Evolutionary conservation across 1,284 basidiomycete species (phyloP), one percentile per base, ranked within the genome.

Genomic region (Rhodotorula glutinis): DNA sequence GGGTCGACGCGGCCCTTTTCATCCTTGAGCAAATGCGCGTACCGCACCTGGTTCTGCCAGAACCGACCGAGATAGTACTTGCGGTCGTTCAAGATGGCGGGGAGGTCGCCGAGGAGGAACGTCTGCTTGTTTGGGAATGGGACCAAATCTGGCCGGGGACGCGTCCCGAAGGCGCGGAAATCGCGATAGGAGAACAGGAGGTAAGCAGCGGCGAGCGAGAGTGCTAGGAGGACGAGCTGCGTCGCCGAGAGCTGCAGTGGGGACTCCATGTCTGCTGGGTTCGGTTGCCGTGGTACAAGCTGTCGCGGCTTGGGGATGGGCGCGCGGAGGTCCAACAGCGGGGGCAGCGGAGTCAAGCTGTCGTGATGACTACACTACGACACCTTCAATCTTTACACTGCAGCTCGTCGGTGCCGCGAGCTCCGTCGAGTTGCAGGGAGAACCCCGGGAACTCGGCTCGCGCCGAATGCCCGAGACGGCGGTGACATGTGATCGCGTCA

Each of bases 41-140:
- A 3, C 21, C 30, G 11, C 25, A 10, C 13, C 19, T 27, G 52
- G 27, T 41, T n/a, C 13, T 59, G 40, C 43, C 58, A 27, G 53
- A 66, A 62, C n/a, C 59, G 57, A 29, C 62, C 67, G 44, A 60
- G 49, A 7, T 29, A 44, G n/a, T 57, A 33, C 29, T 69, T 57
- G 19, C 55, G 41, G n/a, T 53, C 27, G 17, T 27, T 23, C 38
- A 60, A 17, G 16, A 69, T 2, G 19, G 44, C 9, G 16, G 49
- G 19, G 10, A 65, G 44, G 27, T 65, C 57, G 17, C 67, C 62
- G 1, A 69, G 60, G 33, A 63, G 44, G 17, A 41, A 29, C 19
- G 4, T 29, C 23, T 62, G 56, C 47, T 64, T 40, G 27, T 56
- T 53, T 13, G 21, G 55, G 1, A 53, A 40, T 3, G 47, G 17